Conservation (phyloP, 768 basidiomycete species). For the Dacryopinax primogenitus region DNA sequence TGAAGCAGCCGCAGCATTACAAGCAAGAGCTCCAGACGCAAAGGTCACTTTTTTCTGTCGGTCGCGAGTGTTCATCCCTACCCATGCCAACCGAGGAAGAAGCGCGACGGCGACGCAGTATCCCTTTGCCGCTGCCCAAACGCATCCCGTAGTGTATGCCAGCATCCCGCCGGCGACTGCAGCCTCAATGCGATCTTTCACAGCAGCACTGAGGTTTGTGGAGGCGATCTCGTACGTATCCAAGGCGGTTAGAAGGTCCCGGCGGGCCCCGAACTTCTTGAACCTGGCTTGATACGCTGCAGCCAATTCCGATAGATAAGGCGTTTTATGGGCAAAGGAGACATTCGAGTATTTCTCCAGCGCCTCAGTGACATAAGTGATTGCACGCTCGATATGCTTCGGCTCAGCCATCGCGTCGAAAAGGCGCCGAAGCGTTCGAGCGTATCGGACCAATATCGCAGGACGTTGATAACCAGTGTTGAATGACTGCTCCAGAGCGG, state of each 20-base stretch:
- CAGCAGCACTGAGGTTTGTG: constrained; percentile 19
- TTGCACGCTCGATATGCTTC: background rate
- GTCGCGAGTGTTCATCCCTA: constrained; percentile 16
- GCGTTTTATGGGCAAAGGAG: background rate
- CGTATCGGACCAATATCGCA: background rate
- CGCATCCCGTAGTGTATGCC: background rate
- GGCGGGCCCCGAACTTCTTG: constrained; percentile 8
- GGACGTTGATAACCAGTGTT: background rate
- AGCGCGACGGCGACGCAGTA: constrained; percentile 24
- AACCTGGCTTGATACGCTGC: background rate
- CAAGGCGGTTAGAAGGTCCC: constrained; percentile 16
- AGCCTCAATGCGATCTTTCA: background rate
- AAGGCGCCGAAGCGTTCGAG: background rate
- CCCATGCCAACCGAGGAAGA: constrained; percentile 16
- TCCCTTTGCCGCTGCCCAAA: constrained; percentile 23
- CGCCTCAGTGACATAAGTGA: background rate
- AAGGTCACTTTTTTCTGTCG: constrained; percentile 19
- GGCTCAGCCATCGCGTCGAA: background rate
- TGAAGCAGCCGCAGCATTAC: constrained; percentile 23
- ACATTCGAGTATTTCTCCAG: background rate
- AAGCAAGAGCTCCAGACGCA: constrained; percentile 20
- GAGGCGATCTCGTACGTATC: constrained; percentile 18
- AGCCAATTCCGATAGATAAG: background rate
- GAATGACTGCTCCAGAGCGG: background rate
- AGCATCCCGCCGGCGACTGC: background rate